Percentiles rank a stretch among this genome's conserved stretches.
Evolutionary conservation across 306 rosid genomes (phyloP).

Genomic region (Cicer bijugum): DNA sequence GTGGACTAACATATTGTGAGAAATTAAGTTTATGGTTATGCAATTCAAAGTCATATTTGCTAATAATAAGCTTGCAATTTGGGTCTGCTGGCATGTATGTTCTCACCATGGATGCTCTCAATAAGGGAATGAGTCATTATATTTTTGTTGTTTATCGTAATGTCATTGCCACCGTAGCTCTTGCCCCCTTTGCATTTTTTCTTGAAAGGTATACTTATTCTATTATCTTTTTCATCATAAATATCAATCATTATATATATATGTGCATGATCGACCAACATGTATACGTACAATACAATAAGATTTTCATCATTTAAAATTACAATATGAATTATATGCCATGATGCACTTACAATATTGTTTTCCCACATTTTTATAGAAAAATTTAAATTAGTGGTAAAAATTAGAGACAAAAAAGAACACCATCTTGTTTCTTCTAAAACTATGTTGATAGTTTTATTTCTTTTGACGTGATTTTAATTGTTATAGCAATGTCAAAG

Average conservation of each 20-base stretch:
- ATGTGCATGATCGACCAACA: too few relatives aligned
- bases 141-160: conserved; percentile 80
- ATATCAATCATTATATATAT: not conserved
- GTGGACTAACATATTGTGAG: conserved; percentile 28
- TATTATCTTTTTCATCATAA: not conserved
- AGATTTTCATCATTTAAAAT: not conserved
- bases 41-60: conserved; percentile 59
- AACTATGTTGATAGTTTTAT: too few relatives aligned
- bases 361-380: too few relatives aligned
- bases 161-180: conserved; percentile 64
- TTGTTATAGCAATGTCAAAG: too few relatives aligned
- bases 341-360: too few relatives aligned
- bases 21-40: conserved; percentile 23
- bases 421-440: too few relatives aligned
- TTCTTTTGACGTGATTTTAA: too few relatives aligned
- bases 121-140: conserved; percentile 81
- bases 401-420: too few relatives aligned
- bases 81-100: conserved; percentile 92
- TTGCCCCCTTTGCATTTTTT: conserved; percentile 78
- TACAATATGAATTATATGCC: too few relatives aligned
- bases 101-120: conserved; percentile 68
- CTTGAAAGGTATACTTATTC: conserved; percentile 61
- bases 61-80: conserved; percentile 70
- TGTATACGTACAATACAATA: not conserved
- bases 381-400: too few relatives aligned